Percentiles rank a stretch among this genome's conserved stretches.
These are phyloP conservation scores for Pleurotus sapidus DNA, from an alignment of 768 basidiomycete species.

Conservation along the genomic window DNA sequence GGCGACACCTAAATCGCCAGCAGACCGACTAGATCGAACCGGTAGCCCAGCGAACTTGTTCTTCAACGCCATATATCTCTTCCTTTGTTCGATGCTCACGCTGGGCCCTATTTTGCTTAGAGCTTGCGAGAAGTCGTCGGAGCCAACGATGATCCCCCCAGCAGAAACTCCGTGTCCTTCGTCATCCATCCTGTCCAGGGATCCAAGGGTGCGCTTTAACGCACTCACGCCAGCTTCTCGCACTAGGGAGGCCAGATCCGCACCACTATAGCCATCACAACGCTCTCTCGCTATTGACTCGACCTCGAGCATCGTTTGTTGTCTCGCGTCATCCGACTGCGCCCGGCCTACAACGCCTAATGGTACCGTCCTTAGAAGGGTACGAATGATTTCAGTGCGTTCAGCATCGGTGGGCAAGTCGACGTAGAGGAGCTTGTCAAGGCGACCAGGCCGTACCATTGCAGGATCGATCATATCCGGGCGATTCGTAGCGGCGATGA, in stretches of 20 bases:
- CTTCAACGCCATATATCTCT: slow-evolving; percentile 77
- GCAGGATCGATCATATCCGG: slow-evolving; percentile 98
- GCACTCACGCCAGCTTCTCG: slow-evolving; percentile 90
- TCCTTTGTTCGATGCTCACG: slow-evolving; percentile 76
- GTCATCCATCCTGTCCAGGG: slow-evolving; percentile 57
- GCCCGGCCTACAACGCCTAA: slow-evolving; percentile 30
- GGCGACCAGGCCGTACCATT: slow-evolving; percentile 93
- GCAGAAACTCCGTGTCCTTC: slow-evolving; percentile 18
- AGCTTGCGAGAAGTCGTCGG: slow-evolving; percentile 71
- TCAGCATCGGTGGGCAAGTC: slow-evolving; percentile 76
- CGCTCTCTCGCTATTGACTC: slow-evolving; percentile 50
- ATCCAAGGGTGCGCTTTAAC: slow-evolving; percentile 64
- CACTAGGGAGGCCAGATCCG: slow-evolving; percentile 85
- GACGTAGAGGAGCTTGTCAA: slow-evolving; percentile 93
- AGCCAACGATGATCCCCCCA: slow-evolving; percentile 37
- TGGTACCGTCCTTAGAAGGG: slow-evolving; percentile 71
- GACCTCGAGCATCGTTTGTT: slow-evolving; percentile 14
- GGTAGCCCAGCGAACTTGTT: slow-evolving; percentile 83
- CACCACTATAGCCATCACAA: slow-evolving; percentile 90
- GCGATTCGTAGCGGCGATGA: slow-evolving; percentile 92
- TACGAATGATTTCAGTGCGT: slow-evolving; percentile 81
- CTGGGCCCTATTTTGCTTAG: slow-evolving; percentile 83
- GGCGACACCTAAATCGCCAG: no score
- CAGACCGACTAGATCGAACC: slow-evolving; percentile 35
- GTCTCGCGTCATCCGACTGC: not conserved